A percentile compares a stretch with the other conserved stretches of the same genome.
phyloP scores from a whole-genome alignment of 805 yeast genomes.

The Hemisphaericaspora nanyangensis region DNA sequence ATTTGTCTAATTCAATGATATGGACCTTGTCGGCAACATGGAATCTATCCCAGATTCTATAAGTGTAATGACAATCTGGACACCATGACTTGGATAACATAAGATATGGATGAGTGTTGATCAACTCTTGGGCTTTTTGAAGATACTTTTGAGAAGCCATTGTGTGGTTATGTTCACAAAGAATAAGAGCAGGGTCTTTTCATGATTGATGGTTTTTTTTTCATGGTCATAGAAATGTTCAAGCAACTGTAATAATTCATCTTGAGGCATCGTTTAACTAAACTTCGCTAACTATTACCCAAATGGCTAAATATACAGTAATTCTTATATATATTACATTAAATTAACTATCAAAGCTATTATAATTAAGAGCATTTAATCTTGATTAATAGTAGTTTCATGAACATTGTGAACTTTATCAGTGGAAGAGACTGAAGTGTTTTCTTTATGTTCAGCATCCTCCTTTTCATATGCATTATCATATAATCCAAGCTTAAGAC shows the following conservation, averaged over 20 bases:
- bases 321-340: no score
- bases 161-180: not conserved
- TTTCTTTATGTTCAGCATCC: conserved; percentile 28
- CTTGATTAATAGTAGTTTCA: not conserved
- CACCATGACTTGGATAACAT: conserved; percentile 75
- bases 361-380: no score
- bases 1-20: conserved; percentile 60
- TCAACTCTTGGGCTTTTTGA: conserved; percentile 43
- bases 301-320: no score
- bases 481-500: conserved; percentile 53
- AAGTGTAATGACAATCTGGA: conserved; percentile 70
- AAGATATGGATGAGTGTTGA: conserved; percentile 44
- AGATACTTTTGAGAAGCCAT: conserved; percentile 20
- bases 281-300: no score
- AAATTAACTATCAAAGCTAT: no score
- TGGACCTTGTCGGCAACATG: conserved; percentile 47
- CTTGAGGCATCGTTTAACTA: no score
- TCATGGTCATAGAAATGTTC: no score
- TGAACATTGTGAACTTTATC: not conserved
- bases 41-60: conserved; percentile 50
- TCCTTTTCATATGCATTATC: conserved; percentile 42
- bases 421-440: not conserved
- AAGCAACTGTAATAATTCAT: no score
- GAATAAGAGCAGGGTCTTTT: not conserved
- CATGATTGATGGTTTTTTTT: not conserved